phyloP scores from a whole-genome alignment of 2,329 filamentous ascomycete genomes.

The Diaporthe citriasiana region DNA sequence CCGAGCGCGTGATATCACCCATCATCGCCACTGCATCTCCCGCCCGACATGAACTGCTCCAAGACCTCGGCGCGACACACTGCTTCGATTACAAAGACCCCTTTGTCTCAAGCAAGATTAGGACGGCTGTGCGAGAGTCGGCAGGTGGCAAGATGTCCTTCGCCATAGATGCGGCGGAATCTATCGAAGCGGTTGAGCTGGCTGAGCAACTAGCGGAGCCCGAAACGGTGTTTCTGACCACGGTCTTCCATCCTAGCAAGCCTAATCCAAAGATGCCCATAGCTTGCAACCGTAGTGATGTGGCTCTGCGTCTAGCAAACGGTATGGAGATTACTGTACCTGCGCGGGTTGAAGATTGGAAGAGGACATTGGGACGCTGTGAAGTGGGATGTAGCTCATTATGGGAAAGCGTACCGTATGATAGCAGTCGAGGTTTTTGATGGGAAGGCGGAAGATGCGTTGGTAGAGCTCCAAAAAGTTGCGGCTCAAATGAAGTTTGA shows the following conservation, averaged over 20 bases:
- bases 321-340: neutral
- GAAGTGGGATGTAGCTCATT: neutral
- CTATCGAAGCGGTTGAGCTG: neutral
- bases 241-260: neutral
- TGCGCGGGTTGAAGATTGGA: conserved; percentile 13
- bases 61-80: neutral
- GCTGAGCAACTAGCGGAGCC: neutral
- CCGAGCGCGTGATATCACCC: conserved; percentile 5
- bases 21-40: conserved; percentile 19
- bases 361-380: conserved; percentile 9
- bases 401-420: neutral
- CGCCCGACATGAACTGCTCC: neutral
- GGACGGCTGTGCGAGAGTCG: neutral
- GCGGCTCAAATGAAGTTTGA: conserved; percentile 3
- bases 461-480: conserved; percentile 6
- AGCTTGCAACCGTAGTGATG: neutral
- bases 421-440: conserved; percentile 6
- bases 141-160: neutral
- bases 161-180: conserved; percentile 10
- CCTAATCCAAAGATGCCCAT: neutral
- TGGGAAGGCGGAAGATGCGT: conserved; percentile 11
- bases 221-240: neutral
- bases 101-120: conserved; percentile 1
- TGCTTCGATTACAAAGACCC: conserved; percentile 19
- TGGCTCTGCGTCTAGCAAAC: neutral